Base-by-base conservation (phyloP, 2,329 filamentous ascomycete genomes). In the Penicillium sp. region DNA sequence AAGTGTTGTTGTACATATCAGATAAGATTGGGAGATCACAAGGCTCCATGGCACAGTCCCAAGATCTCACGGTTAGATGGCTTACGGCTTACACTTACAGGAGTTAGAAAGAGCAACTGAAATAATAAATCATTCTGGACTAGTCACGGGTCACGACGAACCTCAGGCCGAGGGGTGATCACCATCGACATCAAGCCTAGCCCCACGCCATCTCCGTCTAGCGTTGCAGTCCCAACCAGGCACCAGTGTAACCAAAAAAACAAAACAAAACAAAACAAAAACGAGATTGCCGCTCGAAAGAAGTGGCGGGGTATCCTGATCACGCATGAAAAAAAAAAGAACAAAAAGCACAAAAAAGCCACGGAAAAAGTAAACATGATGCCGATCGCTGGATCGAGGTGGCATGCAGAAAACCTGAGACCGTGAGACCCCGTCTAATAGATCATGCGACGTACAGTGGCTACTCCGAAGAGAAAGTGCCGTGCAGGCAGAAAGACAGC, bases 241-340 rank as follows among this genome's bases (percentile, higher is more conserved):
- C 47, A 60, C 53, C 45, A 63, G 55, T 34, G 58, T 35, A 58
- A 49, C 20, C 20, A 50, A 28, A 57, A 57, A 50, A 34, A 56
- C 45, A 45, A 53, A 52, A 25, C 4, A 4, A 25, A 17, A 61
- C 59, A 20, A 20, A 20, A 63, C 39, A 51, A 2, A 62, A 67
- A 67, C 57, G 47, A 66, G 60, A 67, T 69, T 63, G 65, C 65
- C 67, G 62, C 65, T 67, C 67, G 60, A 62, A 55, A 62, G 57
- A 63, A 68, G 69, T 71, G 67, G 73, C 70, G 69, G 73, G 73
- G 73, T 75, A 75, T 75, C 73, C 70, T 71, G 66, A 69, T 63
- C 57, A 69, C 52, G 62, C 59, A 63, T 64, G 51, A 63, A 58
- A 60, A 59, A 59, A 20, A 20, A 20, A 20, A 20, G 20, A 20